Conservation (phyloP, 2,329 filamentous ascomycete species). For the Fusarium beomiforme region DNA sequence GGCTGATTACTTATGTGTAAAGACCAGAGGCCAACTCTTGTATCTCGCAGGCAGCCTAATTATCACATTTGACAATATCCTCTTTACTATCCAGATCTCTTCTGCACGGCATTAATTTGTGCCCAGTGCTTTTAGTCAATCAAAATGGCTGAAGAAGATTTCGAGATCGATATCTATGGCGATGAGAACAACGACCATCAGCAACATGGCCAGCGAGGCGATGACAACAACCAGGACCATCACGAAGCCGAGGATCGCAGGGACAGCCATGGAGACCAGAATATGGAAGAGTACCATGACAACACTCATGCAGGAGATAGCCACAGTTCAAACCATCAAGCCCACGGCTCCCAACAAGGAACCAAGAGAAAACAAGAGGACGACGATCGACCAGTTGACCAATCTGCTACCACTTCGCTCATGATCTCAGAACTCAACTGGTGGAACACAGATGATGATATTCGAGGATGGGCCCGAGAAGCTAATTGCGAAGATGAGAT, state of each 20-base stretch:
- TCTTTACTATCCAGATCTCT: slow-evolving; percentile 12
- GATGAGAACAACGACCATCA: slow-evolving; percentile 62
- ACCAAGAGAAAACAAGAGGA: slow-evolving; percentile 70
- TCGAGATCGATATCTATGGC: slow-evolving; percentile 78
- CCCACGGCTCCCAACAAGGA: slow-evolving; percentile 55
- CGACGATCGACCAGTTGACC: slow-evolving; percentile 68
- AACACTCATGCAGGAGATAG: slow-evolving; percentile 49
- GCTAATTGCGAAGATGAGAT: slow-evolving; percentile 86
- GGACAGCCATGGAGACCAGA: slow-evolving; percentile 50
- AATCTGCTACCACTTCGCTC: slow-evolving; percentile 73
- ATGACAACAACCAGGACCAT: slow-evolving; percentile 33
- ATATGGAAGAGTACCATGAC: slow-evolving; percentile 54
- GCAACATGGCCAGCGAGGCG: slow-evolving; percentile 50
- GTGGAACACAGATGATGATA: slow-evolving; percentile 97
- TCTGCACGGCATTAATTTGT: slow-evolving; percentile 28
- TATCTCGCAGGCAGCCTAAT: slow-evolving; percentile 44
- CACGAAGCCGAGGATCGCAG: slow-evolving; percentile 43
- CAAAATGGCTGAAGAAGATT: slow-evolving; percentile 75
- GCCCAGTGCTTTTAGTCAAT: slow-evolving; percentile 15
- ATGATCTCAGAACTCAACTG: slow-evolving; percentile 92
- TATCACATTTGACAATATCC: slow-evolving; percentile 38
- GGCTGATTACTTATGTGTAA: slow-evolving; percentile 41
- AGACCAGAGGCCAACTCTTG: slow-evolving; percentile 39
- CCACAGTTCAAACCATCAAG: slow-evolving; percentile 53
- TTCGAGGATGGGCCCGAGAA: slow-evolving; percentile 84